phyloP scores from a whole-genome alignment of 768 basidiomycete species.

The Daedalea quercina region DNA sequence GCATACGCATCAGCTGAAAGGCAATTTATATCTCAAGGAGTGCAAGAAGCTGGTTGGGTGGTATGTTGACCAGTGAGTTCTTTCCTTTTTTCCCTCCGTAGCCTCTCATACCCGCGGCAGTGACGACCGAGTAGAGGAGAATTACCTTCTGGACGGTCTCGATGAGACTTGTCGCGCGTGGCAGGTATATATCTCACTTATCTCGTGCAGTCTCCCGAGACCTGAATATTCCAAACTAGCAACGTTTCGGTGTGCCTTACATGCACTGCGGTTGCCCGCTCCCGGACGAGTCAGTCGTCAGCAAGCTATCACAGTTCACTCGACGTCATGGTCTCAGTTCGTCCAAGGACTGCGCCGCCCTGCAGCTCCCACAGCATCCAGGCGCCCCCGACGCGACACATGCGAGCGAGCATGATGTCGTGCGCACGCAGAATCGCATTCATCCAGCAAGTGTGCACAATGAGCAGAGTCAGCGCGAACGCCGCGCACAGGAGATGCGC shows the following conservation, averaged over 20 bases:
- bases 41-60: slow-evolving; percentile 36
- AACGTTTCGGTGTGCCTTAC: slow-evolving; percentile 47
- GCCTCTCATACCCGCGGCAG: slow-evolving; percentile 21
- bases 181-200: slow-evolving; percentile 25
- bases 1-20: slow-evolving; percentile 67
- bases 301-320: slow-evolving; percentile 32
- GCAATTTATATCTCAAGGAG: slow-evolving; percentile 37
- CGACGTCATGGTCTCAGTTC: slow-evolving; percentile 1
- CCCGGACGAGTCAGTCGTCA: slow-evolving; percentile 37
- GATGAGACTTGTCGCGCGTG: slow-evolving; percentile 46
- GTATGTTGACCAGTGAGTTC: slow-evolving; percentile 49
- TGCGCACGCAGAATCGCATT: background rate
- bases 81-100: background rate
- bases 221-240: slow-evolving; percentile 12
- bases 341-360: slow-evolving; percentile 18
- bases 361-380: slow-evolving; percentile 26
- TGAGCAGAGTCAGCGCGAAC: slow-evolving; percentile 1
- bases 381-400: slow-evolving; percentile 45
- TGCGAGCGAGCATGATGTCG: slow-evolving; percentile 46
- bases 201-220: background rate
- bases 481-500: slow-evolving; percentile 22
- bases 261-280: slow-evolving; percentile 53
- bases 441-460: too few relatives aligned
- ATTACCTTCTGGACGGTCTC: slow-evolving; percentile 36
- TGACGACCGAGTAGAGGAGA: slow-evolving; percentile 45